These are phyloP conservation scores for Lolium multiflorum DNA, from an alignment of 176 grass and related monocot genomes.

Conservation along the genomic window DNA sequence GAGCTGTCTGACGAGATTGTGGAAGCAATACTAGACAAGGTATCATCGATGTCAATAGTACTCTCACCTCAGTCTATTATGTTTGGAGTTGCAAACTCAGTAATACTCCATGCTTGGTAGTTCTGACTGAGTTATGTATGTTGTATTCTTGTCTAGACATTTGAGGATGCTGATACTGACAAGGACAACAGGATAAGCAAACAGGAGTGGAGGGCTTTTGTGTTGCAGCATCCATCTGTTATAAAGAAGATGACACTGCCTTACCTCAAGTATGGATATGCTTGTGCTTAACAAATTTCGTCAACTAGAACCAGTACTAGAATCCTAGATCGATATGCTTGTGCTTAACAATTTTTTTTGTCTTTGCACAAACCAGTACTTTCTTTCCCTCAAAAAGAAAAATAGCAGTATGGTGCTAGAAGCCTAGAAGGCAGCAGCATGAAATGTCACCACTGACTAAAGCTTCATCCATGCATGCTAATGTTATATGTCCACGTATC, in stretches of 20 bases:
- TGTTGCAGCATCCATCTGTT: constrained; percentile 57
- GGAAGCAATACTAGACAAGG: constrained; percentile 71
- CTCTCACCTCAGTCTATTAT: neutral
- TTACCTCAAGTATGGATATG: constrained; percentile 58
- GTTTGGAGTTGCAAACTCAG: constrained; percentile 21
- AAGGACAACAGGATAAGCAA: constrained; percentile 65
- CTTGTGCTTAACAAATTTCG: neutral
- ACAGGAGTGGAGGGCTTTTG: constrained; percentile 65
- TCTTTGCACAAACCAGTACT: too few species aligned
- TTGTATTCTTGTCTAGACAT: constrained; percentile 53
- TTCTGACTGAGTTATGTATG: constrained; percentile 19
- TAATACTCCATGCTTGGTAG: neutral
- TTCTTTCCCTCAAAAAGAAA: too few species aligned
- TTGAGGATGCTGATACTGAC: constrained; percentile 61
- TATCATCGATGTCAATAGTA: neutral
- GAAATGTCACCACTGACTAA: neutral
- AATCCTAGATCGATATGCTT: too few species aligned
- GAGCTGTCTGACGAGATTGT: constrained; percentile 58
- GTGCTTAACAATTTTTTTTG: too few species aligned
- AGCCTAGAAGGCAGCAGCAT: neutral
- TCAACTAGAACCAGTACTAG: neutral
- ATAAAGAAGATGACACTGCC: constrained; percentile 81
- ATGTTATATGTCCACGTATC: neutral
- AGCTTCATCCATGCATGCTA: neutral
- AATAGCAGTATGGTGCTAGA: neutral